Evolutionary conservation across 352 stramenopile genomes (phyloP).

Genomic region (Nothophytophthora sp.): DNA sequence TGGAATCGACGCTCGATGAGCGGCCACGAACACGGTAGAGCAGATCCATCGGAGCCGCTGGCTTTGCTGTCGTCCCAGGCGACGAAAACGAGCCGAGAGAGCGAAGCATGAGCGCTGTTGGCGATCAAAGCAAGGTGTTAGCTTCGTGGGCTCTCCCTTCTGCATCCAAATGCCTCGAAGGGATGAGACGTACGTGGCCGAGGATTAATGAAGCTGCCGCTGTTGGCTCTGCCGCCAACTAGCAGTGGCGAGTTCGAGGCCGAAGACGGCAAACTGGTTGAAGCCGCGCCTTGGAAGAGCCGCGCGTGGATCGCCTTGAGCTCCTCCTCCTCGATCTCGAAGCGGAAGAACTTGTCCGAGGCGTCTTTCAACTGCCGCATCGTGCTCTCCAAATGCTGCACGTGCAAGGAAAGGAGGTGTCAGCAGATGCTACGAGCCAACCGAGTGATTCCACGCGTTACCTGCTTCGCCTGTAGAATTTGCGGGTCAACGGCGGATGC

Average conservation of each 20-base stretch:
- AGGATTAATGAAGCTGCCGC: conserved; percentile 8
- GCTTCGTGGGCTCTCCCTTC: not conserved
- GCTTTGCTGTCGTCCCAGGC: conserved; percentile 7
- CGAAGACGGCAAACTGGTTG: conserved; percentile 14
- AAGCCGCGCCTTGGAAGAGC: conserved; percentile 52
- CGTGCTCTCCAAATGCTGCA: conserved; percentile 65
- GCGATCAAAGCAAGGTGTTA: conserved; percentile 4
- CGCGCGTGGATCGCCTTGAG: conserved; percentile 71
- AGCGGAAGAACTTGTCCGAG: conserved; percentile 90
- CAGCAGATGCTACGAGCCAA: no score
- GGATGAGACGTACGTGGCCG: conserved; percentile 29
- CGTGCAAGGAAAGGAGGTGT: no score
- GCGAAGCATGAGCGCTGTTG: conserved; percentile 18
- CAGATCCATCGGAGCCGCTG: conserved; percentile 38
- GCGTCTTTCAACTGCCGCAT: conserved; percentile 75
- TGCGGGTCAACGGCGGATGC: conserved; percentile 18
- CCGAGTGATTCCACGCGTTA: conserved; percentile 6
- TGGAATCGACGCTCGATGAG: conserved; percentile 27
- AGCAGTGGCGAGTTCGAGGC: conserved; percentile 11
- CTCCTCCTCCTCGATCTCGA: conserved; percentile 94
- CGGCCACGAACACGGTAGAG: conserved; percentile 68
- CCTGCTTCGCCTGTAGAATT: conserved; percentile 29
- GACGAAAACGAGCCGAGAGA: conserved; percentile 32
- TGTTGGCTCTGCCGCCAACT: conserved; percentile 3
- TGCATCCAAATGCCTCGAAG: not conserved